Base-by-base conservation (phyloP, 768 basidiomycete genomes). In the Mycena floridula region DNA sequence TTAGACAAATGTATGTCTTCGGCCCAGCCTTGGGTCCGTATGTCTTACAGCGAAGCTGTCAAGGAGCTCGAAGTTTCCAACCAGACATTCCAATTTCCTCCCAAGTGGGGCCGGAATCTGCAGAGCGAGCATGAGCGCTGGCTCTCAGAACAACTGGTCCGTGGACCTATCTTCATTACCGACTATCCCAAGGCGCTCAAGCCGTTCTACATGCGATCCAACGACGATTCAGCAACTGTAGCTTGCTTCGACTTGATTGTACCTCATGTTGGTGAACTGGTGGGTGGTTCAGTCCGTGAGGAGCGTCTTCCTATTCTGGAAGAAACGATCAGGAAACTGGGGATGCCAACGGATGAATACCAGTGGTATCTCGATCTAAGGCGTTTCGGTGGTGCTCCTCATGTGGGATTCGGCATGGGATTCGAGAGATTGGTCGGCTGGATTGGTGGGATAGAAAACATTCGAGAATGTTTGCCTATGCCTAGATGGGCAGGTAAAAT, bases 241-340 rank as follows among this genome's bases (percentile, higher is more conserved):
- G 90, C 85, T n/a, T 98, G 95, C 65, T 96, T 99, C 55, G 96
- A 99, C 59, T 72, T 99, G 15, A 75, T 99, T 42, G 80, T 98
- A 5, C 96, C 95, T 0, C 65, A 75, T 20, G 66, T 92, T 1
- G 95, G 95, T 4, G 96, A 99, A 64, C 74, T 99, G 18, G 85
- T 78, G 0, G 96, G 96, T 1, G 96, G 96, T 3, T 94, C 90
- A 30, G 69, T 98, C 28, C 76, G 96, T 48, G 87, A 93, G 59
- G 89, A 93, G 54, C 72, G 89, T 28, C 46, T 65, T 27, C 73
- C 73, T 9, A 54, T 71, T 9, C 65, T 94, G 22, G 59, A 67
- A 45, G 57, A 54, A 21, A 69, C 71, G 35, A 77, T 96, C 70
- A 51, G 54, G 12, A 55, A 59, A 24, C 58, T 57, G n/a, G 59